Evolutionary conservation across 106 monocot genomes (phyloP).

Genomic region (Apostasia ramifera): DNA sequence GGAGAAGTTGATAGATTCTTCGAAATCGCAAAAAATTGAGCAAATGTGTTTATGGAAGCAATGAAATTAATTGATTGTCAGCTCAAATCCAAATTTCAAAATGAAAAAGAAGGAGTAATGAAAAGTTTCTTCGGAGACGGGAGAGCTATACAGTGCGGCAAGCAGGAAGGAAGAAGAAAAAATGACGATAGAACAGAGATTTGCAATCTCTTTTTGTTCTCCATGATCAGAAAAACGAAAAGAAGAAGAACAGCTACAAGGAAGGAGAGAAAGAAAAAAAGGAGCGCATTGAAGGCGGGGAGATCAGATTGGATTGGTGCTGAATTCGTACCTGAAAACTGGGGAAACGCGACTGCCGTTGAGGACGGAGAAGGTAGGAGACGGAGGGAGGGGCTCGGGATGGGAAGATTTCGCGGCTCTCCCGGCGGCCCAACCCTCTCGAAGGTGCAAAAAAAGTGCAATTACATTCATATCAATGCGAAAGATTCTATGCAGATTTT

Average conservation of each 20-base stretch:
- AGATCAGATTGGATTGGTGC: neutral
- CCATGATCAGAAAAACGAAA: no score
- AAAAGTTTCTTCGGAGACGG: neutral
- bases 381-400: no score
- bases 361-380: neutral
- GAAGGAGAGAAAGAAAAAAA: no score
- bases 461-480: no score
- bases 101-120: neutral
- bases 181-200: no score
- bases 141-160: neutral
- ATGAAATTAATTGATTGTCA: neutral
- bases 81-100: neutral
- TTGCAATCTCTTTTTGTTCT: neutral
- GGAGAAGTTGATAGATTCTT: neutral
- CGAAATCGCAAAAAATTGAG: neutral
- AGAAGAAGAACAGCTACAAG: no score
- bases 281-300: no score
- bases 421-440: neutral
- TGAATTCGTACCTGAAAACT: no score
- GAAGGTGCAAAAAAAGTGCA: no score
- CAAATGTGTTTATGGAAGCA: neutral
- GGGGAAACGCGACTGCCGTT: neutral
- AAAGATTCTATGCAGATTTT: no score
- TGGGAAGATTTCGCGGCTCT: slow-evolving; percentile 1
- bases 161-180: neutral